Base-by-base conservation (phyloP, 768 basidiomycete genomes). In the Gloeostereum incarnatum region DNA sequence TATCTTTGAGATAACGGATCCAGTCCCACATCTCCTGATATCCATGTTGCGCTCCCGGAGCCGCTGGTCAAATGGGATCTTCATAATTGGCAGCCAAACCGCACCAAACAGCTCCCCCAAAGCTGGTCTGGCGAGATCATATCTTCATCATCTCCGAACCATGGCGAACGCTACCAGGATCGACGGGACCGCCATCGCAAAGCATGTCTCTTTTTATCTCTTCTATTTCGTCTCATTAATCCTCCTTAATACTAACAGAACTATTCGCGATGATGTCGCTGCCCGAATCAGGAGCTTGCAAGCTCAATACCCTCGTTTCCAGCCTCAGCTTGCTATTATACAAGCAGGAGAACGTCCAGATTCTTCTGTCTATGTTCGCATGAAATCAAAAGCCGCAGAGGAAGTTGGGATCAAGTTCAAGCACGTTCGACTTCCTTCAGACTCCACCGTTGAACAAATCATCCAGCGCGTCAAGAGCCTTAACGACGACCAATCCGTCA, bases 301-400 rank as follows among this genome's bases (percentile, higher is more conserved):
- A 51, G 59, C 72, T 3, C 68, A 63, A 44, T 80, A 73, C 57
- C 87, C 93, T n/a, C 83, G 84, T 16, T 99, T 98, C 68, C 75
- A 81, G 51, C 87, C 96, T 9, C 78, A 81, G 56, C 74, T 99
- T 13, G 86, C 78, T 48, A 90, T 99, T 60, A 74, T 99, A 31
- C 96, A 98, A 61, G 91, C 90, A 36, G 96, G 96, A 38, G 77
- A 81, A 21, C 83, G 89, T 42, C 80, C 90, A 16, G 94, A 97
- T 58, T 98, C 93, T 4, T 65, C 70, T 14, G 81, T 82, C 29
- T 99, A 99, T 61, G 81, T 99, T 48, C 89, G 90, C 53, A 98
- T 98, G 94, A 99, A 99, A 64, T 69, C 76, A 30, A 97, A 93
- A 60, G 96, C 96, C 8, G 87, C 92, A 8, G 78, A 90, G 50